These are phyloP conservation scores for Aspergillus pseudoglaucus DNA, from an alignment of 2,329 filamentous ascomycete genomes.

Conservation along the genomic window DNA sequence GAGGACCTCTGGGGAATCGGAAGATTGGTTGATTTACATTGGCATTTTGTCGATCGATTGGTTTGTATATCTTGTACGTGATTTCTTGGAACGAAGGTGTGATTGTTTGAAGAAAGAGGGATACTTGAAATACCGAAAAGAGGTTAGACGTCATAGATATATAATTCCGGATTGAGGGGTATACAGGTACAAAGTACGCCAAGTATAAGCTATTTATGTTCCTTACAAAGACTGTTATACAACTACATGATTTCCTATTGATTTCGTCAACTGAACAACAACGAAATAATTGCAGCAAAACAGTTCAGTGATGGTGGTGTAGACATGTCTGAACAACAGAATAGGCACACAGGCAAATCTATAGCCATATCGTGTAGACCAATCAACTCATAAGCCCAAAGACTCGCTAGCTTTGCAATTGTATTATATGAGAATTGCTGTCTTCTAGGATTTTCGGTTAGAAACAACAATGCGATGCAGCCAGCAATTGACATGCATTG, in stretches of 20 bases:
- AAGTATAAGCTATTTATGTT: not conserved
- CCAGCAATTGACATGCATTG: not conserved
- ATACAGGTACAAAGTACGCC: not conserved
- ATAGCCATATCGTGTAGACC: too few species aligned
- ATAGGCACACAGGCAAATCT: too few species aligned
- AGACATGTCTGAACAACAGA: too few species aligned
- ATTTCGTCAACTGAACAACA: too few species aligned
- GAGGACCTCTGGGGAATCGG: not conserved
- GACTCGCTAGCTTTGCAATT: not conserved
- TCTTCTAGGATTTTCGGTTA: not conserved
- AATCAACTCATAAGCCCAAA: too few species aligned
- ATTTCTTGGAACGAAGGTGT: not conserved
- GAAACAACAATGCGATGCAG: too few species aligned
- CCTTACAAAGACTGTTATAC: not conserved
- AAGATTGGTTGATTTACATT: conserved; percentile 10
- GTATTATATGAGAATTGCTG: not conserved
- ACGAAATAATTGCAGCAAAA: too few species aligned
- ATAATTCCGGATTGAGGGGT: not conserved
- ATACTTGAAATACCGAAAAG: not conserved
- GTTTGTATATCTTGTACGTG: not conserved
- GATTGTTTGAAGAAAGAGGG: not conserved
- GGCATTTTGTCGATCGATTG: conserved; percentile 10
- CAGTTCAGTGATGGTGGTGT: too few species aligned
- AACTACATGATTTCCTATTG: not conserved
- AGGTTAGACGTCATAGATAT: conserved; percentile 10